A percentile compares a stretch with the other conserved stretches of the same genome.
Conservation (phyloP, 768 basidiomycete species). For the Lentinula boryana region DNA sequence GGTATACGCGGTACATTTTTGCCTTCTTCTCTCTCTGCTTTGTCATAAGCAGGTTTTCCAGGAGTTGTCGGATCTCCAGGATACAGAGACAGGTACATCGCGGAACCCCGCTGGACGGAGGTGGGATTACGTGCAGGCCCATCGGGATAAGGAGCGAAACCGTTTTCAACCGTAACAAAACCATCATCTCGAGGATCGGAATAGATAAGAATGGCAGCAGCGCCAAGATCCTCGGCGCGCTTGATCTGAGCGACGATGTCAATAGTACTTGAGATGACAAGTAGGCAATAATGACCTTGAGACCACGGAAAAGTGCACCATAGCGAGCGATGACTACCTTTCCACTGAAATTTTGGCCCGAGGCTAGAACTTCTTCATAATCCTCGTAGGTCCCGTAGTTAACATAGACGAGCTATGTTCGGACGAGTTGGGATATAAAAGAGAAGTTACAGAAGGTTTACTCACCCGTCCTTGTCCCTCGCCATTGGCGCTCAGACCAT, state of each 20-base stretch:
- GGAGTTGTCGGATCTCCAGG: slow-evolving; percentile 45
- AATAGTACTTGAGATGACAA: background rate
- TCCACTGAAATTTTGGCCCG: slow-evolving; percentile 69
- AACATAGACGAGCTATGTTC: slow-evolving; percentile 54
- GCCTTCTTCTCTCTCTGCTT: slow-evolving; percentile 46
- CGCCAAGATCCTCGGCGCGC: slow-evolving; percentile 61
- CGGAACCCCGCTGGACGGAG: slow-evolving; percentile 62
- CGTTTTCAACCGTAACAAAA: slow-evolving; percentile 50
- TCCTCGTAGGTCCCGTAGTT: slow-evolving; percentile 76
- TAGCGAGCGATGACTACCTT: slow-evolving; percentile 71
- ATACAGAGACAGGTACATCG: slow-evolving; percentile 56
- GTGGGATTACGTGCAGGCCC: slow-evolving; percentile 61
- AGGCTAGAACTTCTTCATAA: slow-evolving; percentile 52
- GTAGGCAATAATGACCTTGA: slow-evolving; percentile 38
- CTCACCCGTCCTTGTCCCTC: slow-evolving; percentile 58
- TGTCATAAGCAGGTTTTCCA: slow-evolving; percentile 60
- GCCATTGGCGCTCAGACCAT: slow-evolving; percentile 76
- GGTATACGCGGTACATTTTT: slow-evolving; percentile 49
- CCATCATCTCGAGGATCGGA: slow-evolving; percentile 64
- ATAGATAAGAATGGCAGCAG: slow-evolving; percentile 56
- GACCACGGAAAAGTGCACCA: slow-evolving; percentile 57
- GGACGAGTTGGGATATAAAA: background rate
- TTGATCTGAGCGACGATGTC: slow-evolving; percentile 32
- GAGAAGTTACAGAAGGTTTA: background rate
- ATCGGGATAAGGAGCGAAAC: slow-evolving; percentile 62